A percentile compares a stretch with the other conserved stretches of the same genome.
These are phyloP conservation scores for Erythrophleum fordii DNA, from an alignment of 306 rosid species.

Conservation along the genomic window DNA sequence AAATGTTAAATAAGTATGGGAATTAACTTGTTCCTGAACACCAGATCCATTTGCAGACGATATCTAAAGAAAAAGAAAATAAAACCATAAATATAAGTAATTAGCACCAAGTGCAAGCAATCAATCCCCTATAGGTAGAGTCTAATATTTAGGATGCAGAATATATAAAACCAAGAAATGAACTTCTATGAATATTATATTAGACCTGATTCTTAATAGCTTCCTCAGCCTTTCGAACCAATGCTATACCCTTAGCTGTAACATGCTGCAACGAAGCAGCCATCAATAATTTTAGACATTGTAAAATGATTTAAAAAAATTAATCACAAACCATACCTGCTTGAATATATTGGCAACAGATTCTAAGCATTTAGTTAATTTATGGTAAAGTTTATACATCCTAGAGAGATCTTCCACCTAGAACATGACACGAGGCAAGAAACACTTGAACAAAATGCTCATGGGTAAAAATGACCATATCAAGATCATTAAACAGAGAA, in stretches of 20 bases:
- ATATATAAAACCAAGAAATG: background rate
- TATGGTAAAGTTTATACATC: too few species aligned
- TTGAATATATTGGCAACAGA: too few species aligned
- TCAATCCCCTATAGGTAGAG: too few species aligned
- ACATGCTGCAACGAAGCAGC: slow-evolving; percentile 62
- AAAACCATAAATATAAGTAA: slow-evolving; percentile 30
- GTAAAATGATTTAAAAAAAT: background rate
- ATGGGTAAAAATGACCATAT: too few species aligned
- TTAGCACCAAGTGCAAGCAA: too few species aligned
- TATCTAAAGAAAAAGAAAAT: slow-evolving; percentile 44
- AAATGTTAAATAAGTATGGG: background rate
- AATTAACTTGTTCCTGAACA: slow-evolving; percentile 65
- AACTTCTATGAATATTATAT: slow-evolving; percentile 4
- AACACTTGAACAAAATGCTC: slow-evolving; percentile 13
- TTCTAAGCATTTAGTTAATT: too few species aligned
- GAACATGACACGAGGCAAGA: slow-evolving; percentile 18
- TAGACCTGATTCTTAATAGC: slow-evolving; percentile 64
- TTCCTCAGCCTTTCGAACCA: slow-evolving; percentile 85
- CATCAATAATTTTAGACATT: slow-evolving; percentile 9
- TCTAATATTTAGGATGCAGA: slow-evolving; percentile 11
- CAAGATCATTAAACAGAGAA: slow-evolving; percentile 23
- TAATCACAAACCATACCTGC: slow-evolving; percentile 52
- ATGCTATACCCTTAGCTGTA: slow-evolving; percentile 67
- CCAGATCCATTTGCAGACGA: slow-evolving; percentile 54
- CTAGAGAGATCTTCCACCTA: slow-evolving; percentile 87